These are phyloP conservation scores for Taiwanofungus camphoratus DNA, from an alignment of 1,284 basidiomycete genomes.

Conservation along the genomic window DNA sequence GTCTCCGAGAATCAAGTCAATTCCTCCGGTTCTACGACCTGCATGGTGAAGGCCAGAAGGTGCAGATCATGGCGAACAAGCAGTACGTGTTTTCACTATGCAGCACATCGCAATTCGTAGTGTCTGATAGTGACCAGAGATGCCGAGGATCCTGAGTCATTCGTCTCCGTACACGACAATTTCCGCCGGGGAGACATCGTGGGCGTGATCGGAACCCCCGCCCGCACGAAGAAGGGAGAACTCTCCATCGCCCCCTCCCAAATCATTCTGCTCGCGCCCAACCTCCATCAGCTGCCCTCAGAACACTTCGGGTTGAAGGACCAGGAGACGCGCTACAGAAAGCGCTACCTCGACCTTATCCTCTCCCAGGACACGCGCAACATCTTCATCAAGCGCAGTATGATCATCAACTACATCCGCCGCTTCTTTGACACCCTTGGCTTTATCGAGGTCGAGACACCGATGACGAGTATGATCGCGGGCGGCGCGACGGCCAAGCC, in stretches of 20 bases:
- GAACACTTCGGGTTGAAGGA: conserved; percentile 91
- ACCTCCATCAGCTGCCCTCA: conserved; percentile 93
- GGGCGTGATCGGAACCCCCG: conserved; percentile 85
- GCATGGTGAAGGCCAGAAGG: conserved; percentile 87
- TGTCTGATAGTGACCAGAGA: conserved; percentile 42
- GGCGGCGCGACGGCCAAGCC: conserved; percentile 98
- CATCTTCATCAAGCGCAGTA: conserved; percentile 87
- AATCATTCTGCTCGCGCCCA: conserved; percentile 90
- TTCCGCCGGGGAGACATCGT: conserved; percentile 97
- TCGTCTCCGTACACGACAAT: conserved; percentile 73
- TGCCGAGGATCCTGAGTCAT: conserved; percentile 63
- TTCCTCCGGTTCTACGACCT: conserved; percentile 97
- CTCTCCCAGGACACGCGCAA: conserved; percentile 89
- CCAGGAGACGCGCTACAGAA: conserved; percentile 95
- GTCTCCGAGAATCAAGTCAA: conserved; percentile 77
- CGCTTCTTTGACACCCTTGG: conserved; percentile 89
- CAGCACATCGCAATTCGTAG: no score
- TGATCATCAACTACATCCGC: conserved; percentile 88
- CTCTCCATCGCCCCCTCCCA: conserved; percentile 83
- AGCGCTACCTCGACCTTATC: conserved; percentile 98
- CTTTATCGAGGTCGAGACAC: conserved; percentile 99
- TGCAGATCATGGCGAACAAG: conserved; percentile 92
- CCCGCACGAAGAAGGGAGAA: conserved; percentile 95
- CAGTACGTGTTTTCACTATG: no score
- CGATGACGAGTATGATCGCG: conserved; percentile 96